Base-by-base conservation (phyloP, 306 rosid species). In the Gynostemma pentaphyllum region DNA sequence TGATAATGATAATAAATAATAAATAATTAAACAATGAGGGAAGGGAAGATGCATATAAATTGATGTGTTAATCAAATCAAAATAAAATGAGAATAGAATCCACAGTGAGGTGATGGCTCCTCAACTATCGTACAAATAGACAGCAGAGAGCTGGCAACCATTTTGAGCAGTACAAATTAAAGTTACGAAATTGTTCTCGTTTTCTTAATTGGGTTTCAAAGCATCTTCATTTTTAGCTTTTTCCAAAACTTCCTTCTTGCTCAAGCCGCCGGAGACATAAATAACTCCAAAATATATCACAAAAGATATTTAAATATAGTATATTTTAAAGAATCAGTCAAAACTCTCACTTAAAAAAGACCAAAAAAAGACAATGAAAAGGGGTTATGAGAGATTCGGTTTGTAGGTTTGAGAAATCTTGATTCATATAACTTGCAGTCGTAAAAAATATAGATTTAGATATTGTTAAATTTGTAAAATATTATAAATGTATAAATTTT, bases 81-180 rank as follows among this genome's bases (percentile, higher is more conserved):
- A 29, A 27, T 29, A 52, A 16, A 14, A 6, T 29, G 12, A n/a
- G 61, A 54, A 54, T 54, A 54, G 61, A 54, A 54, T 54, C 61
- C 13, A 29, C 14, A 3, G 44, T 51, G 59, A 51, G 36, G 19
- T 51, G 61, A 54, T 29, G 41, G 61, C 41, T 54, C 29, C 61
- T 54, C 14, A n/a, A 29, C 5, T 7, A 52, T 52, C 60, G 60
- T 54, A 54, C 61, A 54, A 29, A 54, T 24, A 29, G 14, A 3
- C 9, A 41, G 5, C 7, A 1, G 54, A 19, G 54, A 49, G 61
- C 61, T 54, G 61, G 61, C 27, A 54, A 34, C 61, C 61, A 54
- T 54, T 54, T 54, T 12, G 61, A 54, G 61, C 61, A 54, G 13
- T 29, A 23, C 18, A 42, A 54, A 54, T 54, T 54, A 52, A 27